A percentile compares a stretch with the other conserved stretches of the same genome.
Evolutionary conservation across 2,329 filamentous ascomycete genomes (phyloP).

Genomic region (Beauveria pseudobassiana): DNA sequence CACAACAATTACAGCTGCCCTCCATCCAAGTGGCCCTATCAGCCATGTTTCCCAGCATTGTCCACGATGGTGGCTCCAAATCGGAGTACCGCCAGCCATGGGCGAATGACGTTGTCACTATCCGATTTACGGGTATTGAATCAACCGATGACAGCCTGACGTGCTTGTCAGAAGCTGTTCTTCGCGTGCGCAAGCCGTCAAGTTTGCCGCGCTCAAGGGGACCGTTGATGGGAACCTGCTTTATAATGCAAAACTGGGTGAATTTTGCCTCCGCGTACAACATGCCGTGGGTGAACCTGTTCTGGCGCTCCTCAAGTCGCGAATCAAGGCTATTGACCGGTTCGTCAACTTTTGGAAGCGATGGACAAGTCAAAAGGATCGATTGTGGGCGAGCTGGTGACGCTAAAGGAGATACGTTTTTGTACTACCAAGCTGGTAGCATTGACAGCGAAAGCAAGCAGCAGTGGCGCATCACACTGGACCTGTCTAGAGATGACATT

Average conservation of each 20-base stretch:
- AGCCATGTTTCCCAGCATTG: constrained; percentile 33
- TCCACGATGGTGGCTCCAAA: constrained; percentile 18
- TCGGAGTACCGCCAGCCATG: constrained; percentile 33
- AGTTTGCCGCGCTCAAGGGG: constrained; percentile 47
- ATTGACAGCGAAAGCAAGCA: constrained; percentile 1
- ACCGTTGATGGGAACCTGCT: constrained; percentile 54
- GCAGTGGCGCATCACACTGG: constrained; percentile 48
- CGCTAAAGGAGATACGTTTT: constrained; percentile 55
- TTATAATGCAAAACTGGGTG: constrained; percentile 51
- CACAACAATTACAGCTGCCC: constrained; percentile 39
- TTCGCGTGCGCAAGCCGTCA: constrained; percentile 45
- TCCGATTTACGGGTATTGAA: constrained; percentile 47
- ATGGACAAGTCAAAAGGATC: constrained; percentile 49
- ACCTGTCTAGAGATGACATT: constrained; percentile 48
- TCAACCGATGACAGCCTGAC: constrained; percentile 21
- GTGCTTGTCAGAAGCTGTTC: constrained; percentile 44
- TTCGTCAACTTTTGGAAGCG: constrained; percentile 63
- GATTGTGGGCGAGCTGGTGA: constrained; percentile 51
- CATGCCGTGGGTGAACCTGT: constrained; percentile 52
- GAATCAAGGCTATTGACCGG: constrained; percentile 60
- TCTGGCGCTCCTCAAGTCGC: constrained; percentile 49
- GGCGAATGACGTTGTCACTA: constrained; percentile 51
- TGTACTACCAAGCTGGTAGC: constrained; percentile 44
- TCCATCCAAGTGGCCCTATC: constrained; percentile 42
- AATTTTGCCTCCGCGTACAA: constrained; percentile 55